A percentile compares a stretch with the other conserved stretches of the same genome.
Conservation (phyloP, 345 rosid species). For the Moricandia arvensis region DNA sequence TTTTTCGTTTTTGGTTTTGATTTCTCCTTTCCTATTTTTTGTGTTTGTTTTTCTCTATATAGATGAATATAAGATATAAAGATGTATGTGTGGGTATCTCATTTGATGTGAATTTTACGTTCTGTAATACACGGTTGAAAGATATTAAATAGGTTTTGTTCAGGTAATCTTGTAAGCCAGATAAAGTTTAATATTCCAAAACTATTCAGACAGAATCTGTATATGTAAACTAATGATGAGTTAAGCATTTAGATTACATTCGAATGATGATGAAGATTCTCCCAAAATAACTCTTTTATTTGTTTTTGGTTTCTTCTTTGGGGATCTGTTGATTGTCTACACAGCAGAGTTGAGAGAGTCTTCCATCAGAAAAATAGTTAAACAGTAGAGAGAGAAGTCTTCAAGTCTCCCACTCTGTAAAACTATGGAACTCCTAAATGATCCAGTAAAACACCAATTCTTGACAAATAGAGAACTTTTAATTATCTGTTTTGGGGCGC, state of each 20-base stretch:
- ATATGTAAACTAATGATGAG: conserved; percentile 27
- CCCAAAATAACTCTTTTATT: conserved; percentile 23
- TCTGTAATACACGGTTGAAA: conserved; percentile 19
- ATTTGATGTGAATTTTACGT: conserved; percentile 29
- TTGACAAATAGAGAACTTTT: neutral
- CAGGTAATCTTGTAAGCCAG: conserved; percentile 3
- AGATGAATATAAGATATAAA: conserved; percentile 17
- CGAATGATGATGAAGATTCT: conserved; percentile 32
- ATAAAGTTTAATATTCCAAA: neutral
- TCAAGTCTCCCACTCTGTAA: conserved; percentile 22
- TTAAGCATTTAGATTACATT: conserved; percentile 32
- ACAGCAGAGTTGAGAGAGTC: conserved; percentile 32
- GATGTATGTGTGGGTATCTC: conserved; percentile 15
- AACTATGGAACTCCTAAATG: conserved; percentile 17
- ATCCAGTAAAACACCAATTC: conserved; percentile 8
- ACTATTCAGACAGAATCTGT: neutral
- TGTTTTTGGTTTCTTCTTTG: conserved; percentile 28
- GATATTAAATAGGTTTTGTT: conserved; percentile 13
- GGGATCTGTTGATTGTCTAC: conserved; percentile 33
- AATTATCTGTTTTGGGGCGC: conserved; percentile 32
- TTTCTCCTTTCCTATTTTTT: neutral
- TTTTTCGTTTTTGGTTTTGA: neutral
- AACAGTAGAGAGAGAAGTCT: conserved; percentile 24
- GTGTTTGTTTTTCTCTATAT: neutral
- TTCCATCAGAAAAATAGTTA: conserved; percentile 27